These are phyloP conservation scores for Umbelopsis isabellina DNA, from an alignment of 192 early-diverging fungal genomes.

Conservation along the genomic window DNA sequence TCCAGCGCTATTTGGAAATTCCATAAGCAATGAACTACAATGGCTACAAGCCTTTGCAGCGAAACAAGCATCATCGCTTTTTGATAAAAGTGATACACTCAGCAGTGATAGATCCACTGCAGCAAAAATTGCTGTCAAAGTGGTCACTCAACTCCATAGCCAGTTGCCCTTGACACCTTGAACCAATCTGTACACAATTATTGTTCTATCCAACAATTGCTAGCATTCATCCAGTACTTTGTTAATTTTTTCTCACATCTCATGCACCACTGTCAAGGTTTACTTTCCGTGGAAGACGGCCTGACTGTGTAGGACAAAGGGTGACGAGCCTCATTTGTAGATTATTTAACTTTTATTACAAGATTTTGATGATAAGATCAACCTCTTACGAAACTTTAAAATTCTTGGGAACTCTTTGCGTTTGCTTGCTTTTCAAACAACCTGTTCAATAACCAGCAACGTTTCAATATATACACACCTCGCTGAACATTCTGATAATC, in stretches of 20 bases:
- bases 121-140: not conserved
- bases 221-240: not conserved
- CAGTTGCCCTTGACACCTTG: not conserved
- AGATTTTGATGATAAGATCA: no score
- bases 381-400: no score
- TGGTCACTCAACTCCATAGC: not conserved
- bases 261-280: no score
- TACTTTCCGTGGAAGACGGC: no score
- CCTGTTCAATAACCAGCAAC: no score
- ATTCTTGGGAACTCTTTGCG: no score
- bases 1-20: not conserved
- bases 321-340: no score
- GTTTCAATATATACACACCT: no score
- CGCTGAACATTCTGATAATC: no score
- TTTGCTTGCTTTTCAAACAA: no score
- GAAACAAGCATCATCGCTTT: not conserved
- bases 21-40: not conserved
- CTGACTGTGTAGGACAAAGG: no score
- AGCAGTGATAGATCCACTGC: slow-evolving; percentile 5
- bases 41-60: not conserved
- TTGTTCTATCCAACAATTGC: not conserved
- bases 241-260: not conserved
- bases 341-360: no score
- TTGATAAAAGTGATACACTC: slow-evolving; percentile 14
- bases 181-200: not conserved